These are phyloP conservation scores for Saturnispora kantuleensis DNA, from an alignment of 805 yeast species.

Conservation along the genomic window DNA sequence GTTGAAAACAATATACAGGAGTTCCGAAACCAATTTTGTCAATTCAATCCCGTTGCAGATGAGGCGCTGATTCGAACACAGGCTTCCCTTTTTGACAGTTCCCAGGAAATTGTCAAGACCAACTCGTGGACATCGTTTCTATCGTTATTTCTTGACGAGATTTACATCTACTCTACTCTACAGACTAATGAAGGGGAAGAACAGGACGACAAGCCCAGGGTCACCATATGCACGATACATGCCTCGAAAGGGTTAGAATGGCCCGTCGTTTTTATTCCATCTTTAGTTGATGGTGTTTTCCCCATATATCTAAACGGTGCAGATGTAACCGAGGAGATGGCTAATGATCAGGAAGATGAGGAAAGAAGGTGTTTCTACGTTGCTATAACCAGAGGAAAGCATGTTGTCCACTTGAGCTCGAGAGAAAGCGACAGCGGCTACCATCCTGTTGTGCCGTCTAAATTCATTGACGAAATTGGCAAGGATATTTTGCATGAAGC, in stretches of 20 bases:
- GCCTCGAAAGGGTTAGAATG: constrained; percentile 92
- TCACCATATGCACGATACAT: constrained; percentile 69
- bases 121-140: constrained; percentile 19
- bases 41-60: constrained; percentile 21
- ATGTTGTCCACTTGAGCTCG: constrained; percentile 19
- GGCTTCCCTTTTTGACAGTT: constrained; percentile 7
- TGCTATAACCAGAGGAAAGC: constrained; percentile 76
- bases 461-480: constrained; percentile 5
- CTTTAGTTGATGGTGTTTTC: constrained; percentile 52
- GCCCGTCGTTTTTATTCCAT: constrained; percentile 84
- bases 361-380: constrained; percentile 83
- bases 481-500: not conserved
- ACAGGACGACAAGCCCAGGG: constrained; percentile 14
- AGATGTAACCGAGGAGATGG: constrained; percentile 17
- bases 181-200: constrained; percentile 5
- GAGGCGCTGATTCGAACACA: constrained; percentile 17
- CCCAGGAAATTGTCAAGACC: not conserved
- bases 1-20: constrained; percentile 21
- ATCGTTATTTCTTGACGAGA: constrained; percentile 25
- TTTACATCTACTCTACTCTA: constrained; percentile 17
- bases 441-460: constrained; percentile 3
- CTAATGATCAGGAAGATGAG: constrained; percentile 39
- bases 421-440: constrained; percentile 6
- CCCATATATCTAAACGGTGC: constrained; percentile 42
- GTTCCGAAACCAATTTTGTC: constrained; percentile 20